Evolutionary conservation across 306 rosid species (phyloP).

Genomic region (Vigna hirtella): DNA sequence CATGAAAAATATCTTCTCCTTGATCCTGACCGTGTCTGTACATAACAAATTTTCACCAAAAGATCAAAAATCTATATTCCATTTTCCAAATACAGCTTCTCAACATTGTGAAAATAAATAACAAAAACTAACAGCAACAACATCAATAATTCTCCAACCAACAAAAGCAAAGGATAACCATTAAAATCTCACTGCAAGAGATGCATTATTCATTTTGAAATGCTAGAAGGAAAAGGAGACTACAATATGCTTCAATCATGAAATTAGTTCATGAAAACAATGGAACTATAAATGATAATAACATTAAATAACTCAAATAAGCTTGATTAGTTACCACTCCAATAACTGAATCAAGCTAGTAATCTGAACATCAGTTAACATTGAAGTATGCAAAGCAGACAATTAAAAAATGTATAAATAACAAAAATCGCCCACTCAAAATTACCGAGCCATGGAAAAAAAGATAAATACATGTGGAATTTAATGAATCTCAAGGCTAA

Average conservation of each 20-base stretch:
- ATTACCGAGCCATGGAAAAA: not conserved
- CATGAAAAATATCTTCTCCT: slow-evolving; percentile 5
- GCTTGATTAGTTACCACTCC: not conserved
- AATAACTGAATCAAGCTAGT: slow-evolving; percentile 9
- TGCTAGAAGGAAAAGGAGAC: not conserved
- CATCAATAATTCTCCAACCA: not conserved
- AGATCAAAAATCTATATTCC: not conserved
- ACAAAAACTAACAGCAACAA: not conserved
- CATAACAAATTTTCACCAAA: not conserved
- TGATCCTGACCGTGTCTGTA: not conserved
- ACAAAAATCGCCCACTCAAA: not conserved
- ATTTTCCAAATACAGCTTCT: slow-evolving; percentile 3
- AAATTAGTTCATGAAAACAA: not conserved
- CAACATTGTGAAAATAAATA: not conserved
- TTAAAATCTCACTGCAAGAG: not conserved
- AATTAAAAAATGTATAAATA: not conserved
- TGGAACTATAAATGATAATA: not conserved
- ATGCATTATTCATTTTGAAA: not conserved
- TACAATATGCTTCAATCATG: not conserved
- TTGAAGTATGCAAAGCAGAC: slow-evolving; percentile 15
- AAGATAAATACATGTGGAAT: not conserved
- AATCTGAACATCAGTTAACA: slow-evolving; percentile 20
- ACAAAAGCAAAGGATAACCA: not conserved
- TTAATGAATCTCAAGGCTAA: not conserved
- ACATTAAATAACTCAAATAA: slow-evolving; percentile 9